These are phyloP conservation scores for Vitis cinerea DNA, from an alignment of 164 flowering plant species.

Conservation along the genomic window DNA sequence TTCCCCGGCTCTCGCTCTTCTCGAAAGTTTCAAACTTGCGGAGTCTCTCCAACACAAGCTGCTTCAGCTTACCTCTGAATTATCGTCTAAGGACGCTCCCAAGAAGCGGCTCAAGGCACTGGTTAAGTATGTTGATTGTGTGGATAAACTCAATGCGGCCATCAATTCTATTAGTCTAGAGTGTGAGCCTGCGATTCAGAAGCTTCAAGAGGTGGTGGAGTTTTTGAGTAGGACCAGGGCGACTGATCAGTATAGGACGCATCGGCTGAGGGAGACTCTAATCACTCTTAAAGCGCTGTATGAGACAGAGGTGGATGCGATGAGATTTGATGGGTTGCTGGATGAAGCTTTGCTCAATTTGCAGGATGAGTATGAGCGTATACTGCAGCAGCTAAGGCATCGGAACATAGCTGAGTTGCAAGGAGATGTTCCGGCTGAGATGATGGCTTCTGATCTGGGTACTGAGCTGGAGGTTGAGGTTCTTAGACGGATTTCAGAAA, in stretches of 20 bases:
- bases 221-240: constrained; percentile 76
- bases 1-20: constrained; percentile 55
- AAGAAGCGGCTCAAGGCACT: constrained; percentile 35
- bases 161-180: constrained; percentile 39
- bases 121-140: constrained; percentile 44
- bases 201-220: constrained; percentile 78
- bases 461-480: constrained; percentile 48
- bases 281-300: constrained; percentile 53
- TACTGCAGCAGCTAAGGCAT: constrained; percentile 49
- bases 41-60: constrained; percentile 57
- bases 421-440: constrained; percentile 7
- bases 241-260: constrained; percentile 48
- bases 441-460: constrained; percentile 32
- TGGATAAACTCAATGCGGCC: constrained; percentile 40
- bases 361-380: constrained; percentile 64
- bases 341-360: constrained; percentile 60
- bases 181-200: constrained; percentile 63
- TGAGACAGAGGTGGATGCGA: constrained; percentile 61
- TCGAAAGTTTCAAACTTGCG: constrained; percentile 48
- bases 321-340: constrained; percentile 69
- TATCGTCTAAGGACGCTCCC: constrained; percentile 22
- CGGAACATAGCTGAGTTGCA: constrained; percentile 24
- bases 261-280: constrained; percentile 51
- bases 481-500: constrained; percentile 52
- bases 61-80: constrained; percentile 31